Base-by-base conservation (phyloP, 2,329 filamentous ascomycete species). In the Fusarium bactridioides region DNA sequence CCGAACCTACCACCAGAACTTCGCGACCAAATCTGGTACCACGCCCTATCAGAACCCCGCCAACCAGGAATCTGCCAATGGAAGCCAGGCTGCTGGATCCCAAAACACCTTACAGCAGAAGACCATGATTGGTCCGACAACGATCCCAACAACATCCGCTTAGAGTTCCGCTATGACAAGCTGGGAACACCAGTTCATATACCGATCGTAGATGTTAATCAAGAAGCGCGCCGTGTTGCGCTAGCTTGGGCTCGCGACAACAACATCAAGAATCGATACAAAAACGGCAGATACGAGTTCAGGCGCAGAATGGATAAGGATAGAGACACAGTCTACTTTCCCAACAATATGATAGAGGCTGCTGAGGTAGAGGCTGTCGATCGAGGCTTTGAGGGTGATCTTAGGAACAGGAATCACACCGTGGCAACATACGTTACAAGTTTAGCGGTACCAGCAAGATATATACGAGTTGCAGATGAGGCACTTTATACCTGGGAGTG, bases 21-120 rank as follows among this genome's bases (percentile, higher is more conserved):
- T 10, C 70, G 70, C 13, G 33, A 31, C n/a, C n/a, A 53, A 33
- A 66, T 72, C 25, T 72, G 69, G 70, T 41, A 21, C 15, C 29
- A 47, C 13, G 61, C 65, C 15, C 41, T 66, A 9, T 55, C 69
- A 29, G 33, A 40, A 12, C n/a, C 15, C 12, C 23, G 10, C 29
- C 35, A n/a, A 33, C 57, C 41, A 18, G 56, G 45, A 3, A 37
- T 69, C 18, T 69, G 27, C 12, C 37, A 19, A 7, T 62, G 56
- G 35, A 40, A 38, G 41, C 44, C 56, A 21, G 61, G 61, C 5
- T 61, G 38, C 16, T 74, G 72, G 69, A 35, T n/a, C 8, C 43
- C 29, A 8, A 53, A 44, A 29, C 21, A 31, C 15, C 47, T 57
- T 3, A 50, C 45, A 11, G 35, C 59, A 37, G 21, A 35, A 25